These are phyloP conservation scores for Metschnikowia bowlesiae DNA, from an alignment of 805 yeast genomes.

Conservation along the genomic window DNA sequence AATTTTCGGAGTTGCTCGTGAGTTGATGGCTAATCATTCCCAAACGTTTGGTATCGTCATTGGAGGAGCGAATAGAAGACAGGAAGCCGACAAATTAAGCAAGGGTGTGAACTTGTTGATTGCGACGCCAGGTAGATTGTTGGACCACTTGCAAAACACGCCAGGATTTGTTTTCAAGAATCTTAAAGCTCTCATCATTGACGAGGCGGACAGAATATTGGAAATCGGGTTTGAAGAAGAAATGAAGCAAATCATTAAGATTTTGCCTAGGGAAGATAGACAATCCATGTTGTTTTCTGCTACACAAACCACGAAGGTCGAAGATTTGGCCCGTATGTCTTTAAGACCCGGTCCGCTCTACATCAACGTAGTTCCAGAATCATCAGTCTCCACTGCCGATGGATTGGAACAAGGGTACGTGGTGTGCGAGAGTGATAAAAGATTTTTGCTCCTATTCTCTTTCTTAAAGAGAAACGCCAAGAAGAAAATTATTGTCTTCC, in stretches of 20 bases:
- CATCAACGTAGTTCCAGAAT: conserved; percentile 85
- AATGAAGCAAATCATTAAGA: conserved; percentile 93
- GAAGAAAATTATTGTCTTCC: conserved; percentile 89
- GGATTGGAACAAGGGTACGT: conserved; percentile 98
- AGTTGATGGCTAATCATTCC: conserved; percentile 81
- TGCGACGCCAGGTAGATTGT: conserved; percentile 96
- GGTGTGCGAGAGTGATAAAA: conserved; percentile 92
- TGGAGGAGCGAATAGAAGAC: conserved; percentile 97
- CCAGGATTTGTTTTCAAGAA: conserved; percentile 91
- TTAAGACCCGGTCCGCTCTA: conserved; percentile 89
- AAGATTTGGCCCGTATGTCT: conserved; percentile 95
- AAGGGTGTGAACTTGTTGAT: conserved; percentile 92
- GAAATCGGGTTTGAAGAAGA: conserved; percentile 99
- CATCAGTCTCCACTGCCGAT: conserved; percentile 86
- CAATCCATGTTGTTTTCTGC: conserved; percentile 99
- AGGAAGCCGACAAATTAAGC: conserved; percentile 89
- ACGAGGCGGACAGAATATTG: conserved; percentile 96
- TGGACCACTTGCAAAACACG: conserved; percentile 96
- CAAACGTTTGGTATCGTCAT: conserved; percentile 96
- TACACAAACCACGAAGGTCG: conserved; percentile 97
- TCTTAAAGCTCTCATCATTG: conserved; percentile 88
- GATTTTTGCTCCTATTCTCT: conserved; percentile 85
- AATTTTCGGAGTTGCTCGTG: conserved; percentile 96
- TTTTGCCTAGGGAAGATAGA: conserved; percentile 87
- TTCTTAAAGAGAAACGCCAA: conserved; percentile 89